Base-by-base conservation (phyloP, 352 stramenopile genomes). In the Pythium aquatile region DNA sequence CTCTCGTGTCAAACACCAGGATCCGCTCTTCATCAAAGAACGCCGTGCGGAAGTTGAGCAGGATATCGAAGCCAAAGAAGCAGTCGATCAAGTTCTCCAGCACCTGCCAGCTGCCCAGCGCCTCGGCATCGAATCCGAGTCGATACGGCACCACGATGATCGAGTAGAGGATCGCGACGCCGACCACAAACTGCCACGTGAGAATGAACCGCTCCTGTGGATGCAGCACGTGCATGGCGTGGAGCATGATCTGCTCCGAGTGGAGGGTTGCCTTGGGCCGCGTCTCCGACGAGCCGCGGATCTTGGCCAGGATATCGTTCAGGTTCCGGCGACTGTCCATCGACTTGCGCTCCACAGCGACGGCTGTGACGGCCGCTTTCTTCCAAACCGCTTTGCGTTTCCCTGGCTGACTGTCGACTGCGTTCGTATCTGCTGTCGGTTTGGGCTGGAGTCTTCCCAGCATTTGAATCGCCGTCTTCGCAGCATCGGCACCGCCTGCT, bases 61-160 rank as follows among this genome's bases (percentile, higher is more conserved):
- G 0, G 35, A 97, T 97, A 71, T 97, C 91, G 24, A 96, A 7
- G 0, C 86, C 56, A 65, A 98, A 97, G 42, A 95, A 89, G 1
- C 73, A 67, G 63, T 97, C 91, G 37, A 96, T 91, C 1, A 79
- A 66, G 20, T 82, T 75, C 61, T 97, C 89, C 16, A 97, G 64
- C 2, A 78, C 61, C 14, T 83, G 66, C 79, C 78, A 94, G 3
- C 47, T 65, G 11, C 73, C 87, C 0, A 68, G 54, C 0, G 84
- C 75, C 46, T 89, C 75, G 16, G 79, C 77, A 49, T 91, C 69
- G 61, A 96, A 97, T 0, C 91, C 90, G n/a, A 97, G 71, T 5
- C 87, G 88, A 30, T 93, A 89, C 17, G 91, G 91, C 11, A 97
- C 88, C 17, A 95, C 74, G 53, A 97, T 81, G 55, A 96, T 94